Conservation (phyloP, 495 filamentous ascomycete genomes). For the Penicillium crystallinum region DNA sequence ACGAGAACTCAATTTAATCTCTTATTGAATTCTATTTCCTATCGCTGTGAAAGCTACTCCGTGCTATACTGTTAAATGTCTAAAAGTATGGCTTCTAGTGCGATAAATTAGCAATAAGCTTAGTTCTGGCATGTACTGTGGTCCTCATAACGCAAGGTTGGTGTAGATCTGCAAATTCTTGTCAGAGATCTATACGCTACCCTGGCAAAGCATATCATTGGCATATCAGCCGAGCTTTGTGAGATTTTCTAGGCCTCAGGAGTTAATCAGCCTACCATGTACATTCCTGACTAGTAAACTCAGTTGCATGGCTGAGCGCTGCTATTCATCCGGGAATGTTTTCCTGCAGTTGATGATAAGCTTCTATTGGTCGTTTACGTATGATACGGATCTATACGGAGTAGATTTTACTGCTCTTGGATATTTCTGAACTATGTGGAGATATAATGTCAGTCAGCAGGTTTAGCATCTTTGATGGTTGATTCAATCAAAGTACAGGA, state of each 20-base stretch:
- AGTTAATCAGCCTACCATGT: too few relatives aligned
- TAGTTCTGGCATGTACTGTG: slow-evolving; percentile 8
- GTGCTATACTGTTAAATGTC: too few relatives aligned
- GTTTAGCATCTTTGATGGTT: too few relatives aligned
- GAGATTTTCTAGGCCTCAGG: background rate
- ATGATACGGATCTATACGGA: background rate
- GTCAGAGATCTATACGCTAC: background rate
- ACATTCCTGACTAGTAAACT: slow-evolving; percentile 16
- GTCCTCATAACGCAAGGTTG: slow-evolving; percentile 10
- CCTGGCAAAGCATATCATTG: background rate
- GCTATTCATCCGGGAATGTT: background rate
- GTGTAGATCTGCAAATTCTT: slow-evolving; percentile 5
- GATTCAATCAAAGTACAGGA: too few relatives aligned
- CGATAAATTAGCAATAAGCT: background rate
- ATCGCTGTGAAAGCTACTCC: too few relatives aligned
- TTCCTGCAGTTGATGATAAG: background rate
- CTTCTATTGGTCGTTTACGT: background rate
- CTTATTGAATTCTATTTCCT: background rate
- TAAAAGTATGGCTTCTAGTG: too few relatives aligned
- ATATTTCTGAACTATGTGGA: background rate
- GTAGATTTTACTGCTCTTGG: too few relatives aligned
- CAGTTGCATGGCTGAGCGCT: background rate
- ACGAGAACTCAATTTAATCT: background rate
- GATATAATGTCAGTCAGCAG: background rate
- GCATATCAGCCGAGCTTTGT: background rate